Evolutionary conservation across 2,329 filamentous ascomycete genomes (phyloP).

Genomic region (Botryotinia calthae): DNA sequence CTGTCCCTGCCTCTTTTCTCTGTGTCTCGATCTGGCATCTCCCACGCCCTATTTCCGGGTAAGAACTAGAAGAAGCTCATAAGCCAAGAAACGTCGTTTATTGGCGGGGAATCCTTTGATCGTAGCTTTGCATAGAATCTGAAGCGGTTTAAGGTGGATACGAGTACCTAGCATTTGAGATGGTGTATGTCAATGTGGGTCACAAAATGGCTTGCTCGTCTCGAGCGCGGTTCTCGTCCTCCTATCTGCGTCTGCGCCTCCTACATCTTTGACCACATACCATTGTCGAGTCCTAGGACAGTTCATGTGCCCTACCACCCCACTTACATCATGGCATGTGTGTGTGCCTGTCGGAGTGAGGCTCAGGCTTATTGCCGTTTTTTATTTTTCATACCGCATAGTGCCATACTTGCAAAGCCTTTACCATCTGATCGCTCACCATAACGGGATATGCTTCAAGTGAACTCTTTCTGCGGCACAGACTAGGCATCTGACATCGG

Average conservation of each 20-base stretch:
- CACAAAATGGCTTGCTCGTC: not conserved
- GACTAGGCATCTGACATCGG: not conserved
- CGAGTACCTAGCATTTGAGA: not conserved
- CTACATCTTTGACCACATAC: not conserved
- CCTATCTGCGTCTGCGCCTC: slow-evolving; percentile 1
- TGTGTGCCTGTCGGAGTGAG: not conserved
- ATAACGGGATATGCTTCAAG: not conserved
- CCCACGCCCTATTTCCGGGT: not conserved
- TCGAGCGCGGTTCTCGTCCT: not conserved
- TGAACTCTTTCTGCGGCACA: not conserved
- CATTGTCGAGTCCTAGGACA: not conserved
- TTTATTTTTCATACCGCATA: not conserved
- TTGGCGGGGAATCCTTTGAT: slow-evolving; percentile 2
- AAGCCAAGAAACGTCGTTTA: slow-evolving; percentile 9
- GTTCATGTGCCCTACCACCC: not conserved
- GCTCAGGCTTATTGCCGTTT: not conserved
- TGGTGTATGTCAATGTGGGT: not conserved
- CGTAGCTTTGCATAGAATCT: not conserved
- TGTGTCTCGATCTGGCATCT: too few species aligned
- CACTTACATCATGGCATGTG: not conserved
- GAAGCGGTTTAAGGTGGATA: slow-evolving; percentile 1
- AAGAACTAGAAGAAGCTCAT: not conserved
- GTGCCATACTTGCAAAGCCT: not conserved
- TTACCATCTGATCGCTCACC: not conserved
- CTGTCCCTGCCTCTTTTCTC: too few species aligned